A percentile compares a stretch with the other conserved stretches of the same genome.
Conservation (phyloP, 176 grass and related monocot species). For the Paspalum notatum region DNA sequence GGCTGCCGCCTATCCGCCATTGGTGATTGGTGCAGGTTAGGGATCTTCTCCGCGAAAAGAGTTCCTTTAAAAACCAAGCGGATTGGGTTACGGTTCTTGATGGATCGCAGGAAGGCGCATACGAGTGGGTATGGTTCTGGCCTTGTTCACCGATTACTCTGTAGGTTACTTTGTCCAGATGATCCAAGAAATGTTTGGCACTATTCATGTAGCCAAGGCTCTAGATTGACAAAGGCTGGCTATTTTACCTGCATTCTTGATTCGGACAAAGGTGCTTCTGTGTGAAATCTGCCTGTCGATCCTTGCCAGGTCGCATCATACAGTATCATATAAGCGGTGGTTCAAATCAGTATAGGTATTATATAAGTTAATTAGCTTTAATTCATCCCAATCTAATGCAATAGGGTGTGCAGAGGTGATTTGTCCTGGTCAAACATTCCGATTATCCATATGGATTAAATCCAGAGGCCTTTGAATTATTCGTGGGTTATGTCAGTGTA, state of each 20-base stretch:
- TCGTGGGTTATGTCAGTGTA: background rate
- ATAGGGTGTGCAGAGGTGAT: background rate
- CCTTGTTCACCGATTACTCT: background rate
- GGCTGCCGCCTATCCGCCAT: background rate
- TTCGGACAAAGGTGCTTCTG: background rate
- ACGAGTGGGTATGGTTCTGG: slow-evolving; percentile 79
- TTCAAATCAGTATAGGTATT: background rate
- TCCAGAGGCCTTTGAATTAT: background rate
- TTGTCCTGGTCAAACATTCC: background rate
- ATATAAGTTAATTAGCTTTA: background rate
- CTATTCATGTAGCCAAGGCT: background rate
- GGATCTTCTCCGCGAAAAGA: slow-evolving; percentile 76
- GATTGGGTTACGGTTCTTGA: slow-evolving; percentile 96
- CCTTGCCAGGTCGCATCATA: background rate
- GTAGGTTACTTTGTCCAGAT: background rate
- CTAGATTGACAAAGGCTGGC: background rate
- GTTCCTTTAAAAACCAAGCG: slow-evolving; percentile 68
- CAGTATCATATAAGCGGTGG: background rate
- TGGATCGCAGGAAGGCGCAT: slow-evolving; percentile 95
- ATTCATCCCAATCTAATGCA: background rate
- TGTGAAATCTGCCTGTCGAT: background rate
- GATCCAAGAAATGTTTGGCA: background rate
- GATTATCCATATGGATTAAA: background rate
- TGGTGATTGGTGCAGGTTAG: slow-evolving; percentile 60
- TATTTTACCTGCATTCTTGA: background rate